Evolutionary conservation across 2,329 filamentous ascomycete species (phyloP), one percentile per base, ranked within the genome.

Genomic region (Apiospora koreana): DNA sequence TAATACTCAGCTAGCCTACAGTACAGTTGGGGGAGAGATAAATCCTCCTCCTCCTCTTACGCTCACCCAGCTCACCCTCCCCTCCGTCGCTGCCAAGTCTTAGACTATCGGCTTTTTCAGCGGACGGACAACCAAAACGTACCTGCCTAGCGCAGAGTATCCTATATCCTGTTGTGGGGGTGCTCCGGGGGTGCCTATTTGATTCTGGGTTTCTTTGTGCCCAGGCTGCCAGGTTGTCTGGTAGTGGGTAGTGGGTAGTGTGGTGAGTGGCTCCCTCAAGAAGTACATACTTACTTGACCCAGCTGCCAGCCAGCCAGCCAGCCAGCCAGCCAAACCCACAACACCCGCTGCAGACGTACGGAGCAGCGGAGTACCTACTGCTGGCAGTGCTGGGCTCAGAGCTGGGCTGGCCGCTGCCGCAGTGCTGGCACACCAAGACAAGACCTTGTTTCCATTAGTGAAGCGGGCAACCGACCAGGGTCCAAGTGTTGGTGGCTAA

Each of bases 41-140:
- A 38, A 18, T 38, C 21, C 31, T 62, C 9, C 35, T 35, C 35
- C 8, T 8, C 35, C 35, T 35, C 35, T 35, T 8, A 35, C 35
- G 35, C 35, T 35, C 35, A 35, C 35, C n/a, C n/a, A n/a, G 35
- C 35, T 35, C 35, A 5, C 28, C 18, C 28, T 62, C 18, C 25
- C 18, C 25, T 35, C 31, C 28, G 25, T 58, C 28, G 7, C 25
- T 38, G 50, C 50, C 50, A 62, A 50, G 46, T 50, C 46, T 62
- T 16, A 5, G 9, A 8, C 31, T n/a, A 62, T 38, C 54, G 54
- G 54, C 54, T 62, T 31, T 31, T 62, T 62, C 54, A 62, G 54
- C 54, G 54, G 54, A 28, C 54, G 54, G 54, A 62, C 54, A 62
- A 62, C 54, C 54, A 62, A 21, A 62, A 38, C 31, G 54, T 62